Base-by-base conservation (phyloP, 1,284 basidiomycete genomes). In the Termitomyces sp. region DNA sequence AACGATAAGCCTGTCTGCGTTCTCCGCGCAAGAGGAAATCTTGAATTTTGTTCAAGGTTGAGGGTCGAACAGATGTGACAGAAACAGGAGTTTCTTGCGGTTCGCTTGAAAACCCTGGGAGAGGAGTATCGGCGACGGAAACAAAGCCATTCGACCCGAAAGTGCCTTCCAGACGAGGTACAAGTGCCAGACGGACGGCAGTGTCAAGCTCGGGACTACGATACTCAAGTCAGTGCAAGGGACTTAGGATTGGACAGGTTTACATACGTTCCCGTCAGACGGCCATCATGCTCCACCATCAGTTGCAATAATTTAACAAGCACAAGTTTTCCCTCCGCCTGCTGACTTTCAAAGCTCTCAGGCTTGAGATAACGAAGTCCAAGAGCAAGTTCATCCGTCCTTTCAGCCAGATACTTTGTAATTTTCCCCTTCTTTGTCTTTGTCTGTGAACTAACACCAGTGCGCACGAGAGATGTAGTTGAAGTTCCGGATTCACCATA, bases 341-440 rank as follows among this genome's bases (percentile, higher is more conserved):
- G 78, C 52, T 80, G 74, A 54, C 78, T 76, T 55, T 86, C 80
- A 16, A 73, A 57, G 57, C 73, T 70, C 38, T 76, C 76, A 48
- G 77, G 64, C 53, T 76, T 75, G 21, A 91, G 70, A 66, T 94
- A 95, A 16, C 83, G 82, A 50, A 92, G 70, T 13, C 88, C 91
- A 50, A 82, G 79, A 45, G 82, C 79, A 16, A 94, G 80, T 67
- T 97, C 94, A 46, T 82, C 82, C 1, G 79, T 79, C 47, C 91
- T 79, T 44, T 83, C 83, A 10, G 81, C 76, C 14, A 97, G 75
- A 67, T 95, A 97, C 54, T 83, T 81, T 38, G 84, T 62, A 0
- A 96, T 81, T 19, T 75, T 79, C n/a, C 84, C 76, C 62, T 93
- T 91, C 75, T 94, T 96, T 50, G 83, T 83, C 74, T 95, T 97